Evolutionary conservation across 2,329 filamentous ascomycete species (phyloP).

Genomic region (Massarina eburnea): DNA sequence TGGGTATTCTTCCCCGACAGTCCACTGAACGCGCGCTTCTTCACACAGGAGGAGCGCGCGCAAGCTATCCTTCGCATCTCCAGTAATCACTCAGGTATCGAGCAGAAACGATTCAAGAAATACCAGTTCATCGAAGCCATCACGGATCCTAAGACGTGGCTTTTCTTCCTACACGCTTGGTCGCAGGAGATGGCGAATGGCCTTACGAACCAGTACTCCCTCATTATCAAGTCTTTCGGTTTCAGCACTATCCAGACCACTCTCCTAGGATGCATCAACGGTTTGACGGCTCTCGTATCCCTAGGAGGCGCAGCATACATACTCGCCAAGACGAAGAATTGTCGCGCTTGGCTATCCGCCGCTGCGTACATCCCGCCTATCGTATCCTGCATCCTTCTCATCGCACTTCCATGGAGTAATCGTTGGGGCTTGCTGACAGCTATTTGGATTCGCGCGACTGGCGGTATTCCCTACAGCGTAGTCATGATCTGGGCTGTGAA

Average conservation of each 20-base stretch:
- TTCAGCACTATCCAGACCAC: slow-evolving; percentile 57
- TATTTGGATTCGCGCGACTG: slow-evolving; percentile 3
- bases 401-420: slow-evolving; percentile 2
- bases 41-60: slow-evolving; percentile 35
- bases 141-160: slow-evolving; percentile 43
- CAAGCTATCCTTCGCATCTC: slow-evolving; percentile 30
- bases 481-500: slow-evolving; percentile 6
- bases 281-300: background rate
- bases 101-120: slow-evolving; percentile 49
- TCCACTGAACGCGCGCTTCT: slow-evolving; percentile 36
- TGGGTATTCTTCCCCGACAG: slow-evolving; percentile 41
- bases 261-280: slow-evolving; percentile 25
- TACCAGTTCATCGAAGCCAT: slow-evolving; percentile 47
- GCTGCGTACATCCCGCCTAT: slow-evolving; percentile 40
- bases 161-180: slow-evolving; percentile 28
- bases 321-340: slow-evolving; percentile 2
- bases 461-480: slow-evolving; percentile 6
- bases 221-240: slow-evolving; percentile 32
- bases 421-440: slow-evolving; percentile 1
- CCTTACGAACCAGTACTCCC: slow-evolving; percentile 25
- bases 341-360: background rate
- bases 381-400: slow-evolving; percentile 30
- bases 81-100: slow-evolving; percentile 50
- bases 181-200: slow-evolving; percentile 34
- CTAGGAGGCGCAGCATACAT: background rate